Conservation (phyloP, 768 basidiomycete species). For the Mycena metata region DNA sequence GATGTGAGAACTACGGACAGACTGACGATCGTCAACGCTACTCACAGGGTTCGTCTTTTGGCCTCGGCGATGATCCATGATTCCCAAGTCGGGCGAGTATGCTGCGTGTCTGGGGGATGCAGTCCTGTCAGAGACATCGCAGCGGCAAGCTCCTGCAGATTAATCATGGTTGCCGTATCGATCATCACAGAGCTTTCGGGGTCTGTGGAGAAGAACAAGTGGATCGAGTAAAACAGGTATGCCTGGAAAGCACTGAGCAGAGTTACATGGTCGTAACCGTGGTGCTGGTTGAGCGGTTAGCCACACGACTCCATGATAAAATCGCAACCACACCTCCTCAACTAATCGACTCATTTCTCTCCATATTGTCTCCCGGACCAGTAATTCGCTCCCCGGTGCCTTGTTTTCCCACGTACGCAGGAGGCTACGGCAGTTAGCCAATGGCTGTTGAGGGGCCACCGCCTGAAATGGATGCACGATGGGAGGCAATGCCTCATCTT, state of each 20-base stretch:
- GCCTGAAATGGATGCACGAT: constrained; percentile 27
- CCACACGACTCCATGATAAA: background rate
- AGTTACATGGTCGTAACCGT: constrained; percentile 21
- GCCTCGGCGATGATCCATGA: constrained; percentile 31
- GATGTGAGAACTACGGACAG: no score
- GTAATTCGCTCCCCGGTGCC: constrained; percentile 26
- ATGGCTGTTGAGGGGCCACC: background rate
- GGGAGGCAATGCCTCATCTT: constrained; percentile 26
- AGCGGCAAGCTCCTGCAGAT: constrained; percentile 30
- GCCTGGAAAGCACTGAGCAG: constrained; percentile 34
- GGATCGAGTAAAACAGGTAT: constrained; percentile 30
- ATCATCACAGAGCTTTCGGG: constrained; percentile 10
- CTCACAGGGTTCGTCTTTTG: constrained; percentile 24
- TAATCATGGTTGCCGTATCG: constrained; percentile 28
- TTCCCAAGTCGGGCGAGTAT: constrained; percentile 12
- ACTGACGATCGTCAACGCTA: no score
- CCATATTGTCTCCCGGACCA: constrained; percentile 22
- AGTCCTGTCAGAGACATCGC: constrained; percentile 23
- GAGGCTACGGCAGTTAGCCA: constrained; percentile 34
- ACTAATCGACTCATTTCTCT: constrained; percentile 25
- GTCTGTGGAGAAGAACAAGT: constrained; percentile 27
- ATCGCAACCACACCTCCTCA: constrained; percentile 13
- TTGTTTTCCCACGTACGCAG: constrained; percentile 33
- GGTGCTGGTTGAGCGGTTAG: constrained; percentile 14
- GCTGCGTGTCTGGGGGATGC: background rate